These are phyloP conservation scores for Ziziphus jujuba DNA, from an alignment of 306 rosid genomes.

Conservation along the genomic window DNA sequence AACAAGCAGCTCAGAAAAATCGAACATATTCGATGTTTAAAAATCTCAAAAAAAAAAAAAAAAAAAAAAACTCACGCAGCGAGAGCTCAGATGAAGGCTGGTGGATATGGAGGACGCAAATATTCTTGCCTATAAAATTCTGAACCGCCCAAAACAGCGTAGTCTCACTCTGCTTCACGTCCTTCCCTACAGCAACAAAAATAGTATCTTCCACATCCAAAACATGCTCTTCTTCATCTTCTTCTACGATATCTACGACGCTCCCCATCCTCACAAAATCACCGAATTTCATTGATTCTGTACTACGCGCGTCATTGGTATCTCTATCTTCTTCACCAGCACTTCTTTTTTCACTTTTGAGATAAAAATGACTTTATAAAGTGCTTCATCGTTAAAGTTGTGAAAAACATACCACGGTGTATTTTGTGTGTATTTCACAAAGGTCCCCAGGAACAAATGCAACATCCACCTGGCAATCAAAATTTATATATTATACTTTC, in stretches of 20 bases:
- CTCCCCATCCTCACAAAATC: slow-evolving; percentile 54
- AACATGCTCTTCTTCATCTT: slow-evolving; percentile 27
- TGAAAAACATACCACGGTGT: too few species aligned
- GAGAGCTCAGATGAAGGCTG: slow-evolving; percentile 24
- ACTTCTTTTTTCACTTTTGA: too few species aligned
- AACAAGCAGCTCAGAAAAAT: not conserved
- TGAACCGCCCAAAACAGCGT: slow-evolving; percentile 56
- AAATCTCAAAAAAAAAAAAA: not conserved
- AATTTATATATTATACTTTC: too few species aligned
- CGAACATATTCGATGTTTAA: not conserved
- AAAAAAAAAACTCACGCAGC: slow-evolving; percentile 39
- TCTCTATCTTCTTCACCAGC: too few species aligned
- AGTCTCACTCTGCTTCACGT: slow-evolving; percentile 37
- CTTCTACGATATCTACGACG: slow-evolving; percentile 22
- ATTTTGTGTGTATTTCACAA: too few species aligned
- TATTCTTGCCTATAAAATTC: slow-evolving; percentile 51
- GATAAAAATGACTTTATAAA: too few species aligned
- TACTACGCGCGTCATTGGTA: too few species aligned
- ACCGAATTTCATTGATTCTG: not conserved
- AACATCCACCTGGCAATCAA: too few species aligned
- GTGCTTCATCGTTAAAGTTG: too few species aligned
- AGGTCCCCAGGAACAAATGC: too few species aligned
- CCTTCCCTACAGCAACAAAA: slow-evolving; percentile 74
- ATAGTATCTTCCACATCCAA: slow-evolving; percentile 55
- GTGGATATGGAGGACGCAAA: slow-evolving; percentile 77